Evolutionary conservation across 108 stramenopile genomes (phyloP), one percentile per base, ranked within the genome.

Genomic region (Nitzschia sp.): DNA sequence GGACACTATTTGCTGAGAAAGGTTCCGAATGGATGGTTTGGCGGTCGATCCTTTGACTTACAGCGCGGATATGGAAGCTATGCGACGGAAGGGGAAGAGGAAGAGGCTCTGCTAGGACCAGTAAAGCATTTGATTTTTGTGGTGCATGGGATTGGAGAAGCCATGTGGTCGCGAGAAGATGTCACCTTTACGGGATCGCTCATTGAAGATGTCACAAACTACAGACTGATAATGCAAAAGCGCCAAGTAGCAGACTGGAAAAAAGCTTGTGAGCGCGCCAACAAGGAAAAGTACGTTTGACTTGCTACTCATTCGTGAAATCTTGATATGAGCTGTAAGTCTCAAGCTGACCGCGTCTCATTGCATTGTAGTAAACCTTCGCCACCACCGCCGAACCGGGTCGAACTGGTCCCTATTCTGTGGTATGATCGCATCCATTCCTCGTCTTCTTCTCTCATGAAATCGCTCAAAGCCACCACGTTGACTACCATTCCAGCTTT

Each of bases 111-210:
- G 19, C 59, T 94, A 54, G 90, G 88, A 8, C 88, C 85, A 25
- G 73, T 88, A 15, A 68, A 68, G 6, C 92, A 96, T 72, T 77
- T 90, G 8, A 60, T 92, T 25, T 97, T 95, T 73, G 91, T 95
- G 2, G 81, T 97, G 18, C 96, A 97, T 67, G 96, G 96, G 13
- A 93, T 97, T 67, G 96, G 96, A 2, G 91, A 97, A 42, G 79
- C 86, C 65, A 78, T 88, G 76, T 96, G 82, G 78, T 66, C 48
- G 9, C 72, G 61, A 26, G 82, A 86, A 29, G 87, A 89, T 26
- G 71, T 82, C 15, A 70, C 49, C 30, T 67, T 81, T 34, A 42
- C 81, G 24, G 17, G 36, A 13, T 74, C 74, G 3, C 72, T 88
- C 54, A 49, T 74, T 9, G 82, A 93, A 38, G 78, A 75, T 42